Evolutionary conservation across 2,329 filamentous ascomycete genomes (phyloP).

Genomic region (Nigrospora osmanthi): DNA sequence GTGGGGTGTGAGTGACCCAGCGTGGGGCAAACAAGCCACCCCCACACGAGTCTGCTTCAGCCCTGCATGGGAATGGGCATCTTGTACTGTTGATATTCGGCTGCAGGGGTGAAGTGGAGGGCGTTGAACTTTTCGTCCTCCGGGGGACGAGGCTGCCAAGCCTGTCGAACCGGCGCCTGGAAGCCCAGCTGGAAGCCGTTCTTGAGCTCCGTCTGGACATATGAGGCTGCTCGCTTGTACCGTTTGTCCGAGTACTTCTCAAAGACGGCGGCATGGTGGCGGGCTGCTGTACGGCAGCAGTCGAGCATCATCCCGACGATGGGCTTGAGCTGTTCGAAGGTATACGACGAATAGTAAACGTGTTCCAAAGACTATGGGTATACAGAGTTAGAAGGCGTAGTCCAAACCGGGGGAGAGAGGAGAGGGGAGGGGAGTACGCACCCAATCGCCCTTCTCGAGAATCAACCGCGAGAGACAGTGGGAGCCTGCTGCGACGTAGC

Average conservation of each 20-base stretch:
- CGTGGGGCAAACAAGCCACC: too few relatives aligned
- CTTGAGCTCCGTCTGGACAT: conserved; percentile 67
- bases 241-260: conserved; percentile 87
- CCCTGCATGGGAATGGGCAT: conserved; percentile 17
- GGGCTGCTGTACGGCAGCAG: conserved; percentile 73
- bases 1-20: too few relatives aligned
- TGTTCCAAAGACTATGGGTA: conserved; percentile 63
- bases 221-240: conserved; percentile 77
- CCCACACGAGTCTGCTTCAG: conserved; percentile 2
- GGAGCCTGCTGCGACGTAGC: conserved; percentile 83
- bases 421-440: conserved; percentile 50
- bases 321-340: conserved; percentile 72
- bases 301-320: conserved; percentile 74
- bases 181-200: conserved; percentile 48
- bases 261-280: conserved; percentile 80
- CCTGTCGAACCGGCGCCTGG: conserved; percentile 9
- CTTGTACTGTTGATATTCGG: conserved; percentile 4
- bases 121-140: conserved; percentile 4
- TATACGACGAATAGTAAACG: conserved; percentile 91
- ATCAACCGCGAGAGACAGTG: conserved; percentile 88
- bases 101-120: conserved; percentile 4
- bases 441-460: conserved; percentile 88
- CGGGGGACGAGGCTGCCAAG: background rate
- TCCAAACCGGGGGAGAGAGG: background rate
- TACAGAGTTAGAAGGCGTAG: conserved; percentile 24